Conservation (phyloP, 2,329 filamentous ascomycete species). For the Fusarium mexicanum region DNA sequence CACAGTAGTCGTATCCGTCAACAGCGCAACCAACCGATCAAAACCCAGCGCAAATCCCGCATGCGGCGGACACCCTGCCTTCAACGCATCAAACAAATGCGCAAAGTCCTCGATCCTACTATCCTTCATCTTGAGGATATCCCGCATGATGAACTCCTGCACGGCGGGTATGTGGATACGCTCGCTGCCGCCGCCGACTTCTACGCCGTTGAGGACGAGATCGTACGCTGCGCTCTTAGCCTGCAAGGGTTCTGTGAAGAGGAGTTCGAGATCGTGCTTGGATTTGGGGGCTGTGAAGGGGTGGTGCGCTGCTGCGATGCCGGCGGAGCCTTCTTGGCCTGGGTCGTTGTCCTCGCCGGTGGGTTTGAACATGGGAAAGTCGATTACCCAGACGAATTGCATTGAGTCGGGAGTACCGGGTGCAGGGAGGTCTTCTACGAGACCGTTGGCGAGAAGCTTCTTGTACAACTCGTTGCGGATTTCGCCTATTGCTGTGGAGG, state of each 20-base stretch:
- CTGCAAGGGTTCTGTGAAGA: conserved; percentile 75
- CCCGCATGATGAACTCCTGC: conserved; percentile 85
- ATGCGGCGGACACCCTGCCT: conserved; percentile 91
- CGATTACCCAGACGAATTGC: conserved; percentile 84
- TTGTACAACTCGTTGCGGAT: conserved; percentile 77
- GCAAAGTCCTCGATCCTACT: conserved; percentile 81
- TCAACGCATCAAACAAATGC: conserved; percentile 84
- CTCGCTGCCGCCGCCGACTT: conserved; percentile 90
- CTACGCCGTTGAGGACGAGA: conserved; percentile 92
- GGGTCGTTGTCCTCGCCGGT: conserved; percentile 67
- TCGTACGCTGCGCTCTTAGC: conserved; percentile 92
- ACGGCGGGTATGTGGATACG: conserved; percentile 88
- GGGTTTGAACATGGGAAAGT: conserved; percentile 93
- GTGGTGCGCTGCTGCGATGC: conserved; percentile 89
- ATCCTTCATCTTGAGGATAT: conserved; percentile 81
- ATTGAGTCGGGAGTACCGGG: conserved; percentile 51
- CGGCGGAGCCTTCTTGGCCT: conserved; percentile 83
- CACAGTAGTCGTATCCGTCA: conserved; percentile 80
- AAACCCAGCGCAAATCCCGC: conserved; percentile 94
- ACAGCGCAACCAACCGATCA: conserved; percentile 82
- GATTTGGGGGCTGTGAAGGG: conserved; percentile 91
- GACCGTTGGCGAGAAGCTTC: conserved; percentile 54
- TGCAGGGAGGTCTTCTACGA: not conserved
- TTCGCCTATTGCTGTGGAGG: conserved; percentile 77
- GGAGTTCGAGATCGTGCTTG: conserved; percentile 75